Base-by-base conservation (phyloP, 306 rosid genomes). In the Prosopis cineraria region DNA sequence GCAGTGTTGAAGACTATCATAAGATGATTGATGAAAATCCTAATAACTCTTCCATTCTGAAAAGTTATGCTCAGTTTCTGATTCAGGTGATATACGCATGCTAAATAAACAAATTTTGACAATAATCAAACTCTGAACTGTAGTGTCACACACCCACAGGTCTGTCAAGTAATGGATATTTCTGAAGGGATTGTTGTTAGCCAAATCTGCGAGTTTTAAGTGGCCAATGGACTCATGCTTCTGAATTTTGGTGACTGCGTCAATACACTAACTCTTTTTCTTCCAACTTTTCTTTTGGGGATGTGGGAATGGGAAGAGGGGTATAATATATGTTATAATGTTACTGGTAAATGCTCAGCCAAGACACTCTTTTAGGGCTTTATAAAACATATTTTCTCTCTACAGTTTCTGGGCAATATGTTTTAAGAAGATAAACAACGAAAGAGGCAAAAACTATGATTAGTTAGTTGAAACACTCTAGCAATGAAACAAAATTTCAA, bases 21-120 rank as follows among this genome's bases (percentile, higher is more conserved):
- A 87, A 81, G 82, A 79, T 85, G 90, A 52, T 93, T 39, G 80
- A 82, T 53, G 85, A 84, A 81, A 81, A 88, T 81, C 96, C 97
- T 22, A 55, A 70, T 39, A 76, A 87, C 55, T 83, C 91, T 73
- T 74, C 81, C 85, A 74, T 89, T 80, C 84, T 93, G 83, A 87
- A 84, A 82, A 91, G 80, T 74, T 96, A 93, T 43, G 96, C 97
- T 52, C 89, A 66, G 76, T 86, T 92, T 85, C 87, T 94, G 76
- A 52, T 67, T 52, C 92, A 85, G 97, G 98, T 94, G 79, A 84
- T 83, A 59, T 52, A 43, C 20, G 13, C 50, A 13, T 56, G 14
- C 5, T 31, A 60, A 30, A 22, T 59, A 29, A 69, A n/a, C 24
- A 63, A 71, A 50, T 25, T 20, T 71, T 13, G 30, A 45, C 29